These are phyloP conservation scores for Prunus mongolica DNA, from an alignment of 306 rosid genomes.

Conservation along the genomic window DNA sequence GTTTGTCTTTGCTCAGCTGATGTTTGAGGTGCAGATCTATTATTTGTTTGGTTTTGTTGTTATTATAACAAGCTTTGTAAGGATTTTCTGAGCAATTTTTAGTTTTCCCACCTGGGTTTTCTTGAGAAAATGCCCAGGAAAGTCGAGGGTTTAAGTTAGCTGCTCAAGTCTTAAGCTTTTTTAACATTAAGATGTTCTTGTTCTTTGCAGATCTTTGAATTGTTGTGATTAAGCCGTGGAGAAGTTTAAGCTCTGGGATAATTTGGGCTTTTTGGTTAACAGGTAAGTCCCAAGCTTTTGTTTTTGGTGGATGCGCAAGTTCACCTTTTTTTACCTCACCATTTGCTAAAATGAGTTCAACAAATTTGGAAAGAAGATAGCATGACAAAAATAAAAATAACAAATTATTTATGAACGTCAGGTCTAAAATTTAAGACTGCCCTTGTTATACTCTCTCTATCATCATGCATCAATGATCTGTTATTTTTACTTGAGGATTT, in stretches of 20 bases:
- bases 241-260: constrained; percentile 7
- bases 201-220: constrained; percentile 31
- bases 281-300: constrained; percentile 26
- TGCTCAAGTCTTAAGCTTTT: constrained; percentile 1
- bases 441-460: not conserved
- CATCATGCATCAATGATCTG: not conserved
- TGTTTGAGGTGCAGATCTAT: constrained; percentile 42
- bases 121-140: constrained; percentile 11
- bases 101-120: constrained; percentile 7
- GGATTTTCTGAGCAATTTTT: constrained; percentile 23
- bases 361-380: not conserved
- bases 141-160: not conserved
- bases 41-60: not conserved
- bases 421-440: not conserved
- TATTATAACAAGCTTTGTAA: not conserved
- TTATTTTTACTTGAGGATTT: not conserved
- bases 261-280: not conserved
- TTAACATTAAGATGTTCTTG: constrained; percentile 14
- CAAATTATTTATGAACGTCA: not conserved
- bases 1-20: constrained; percentile 15
- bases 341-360: not conserved
- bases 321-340: too few species aligned
- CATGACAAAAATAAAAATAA: not conserved
- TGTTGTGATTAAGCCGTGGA: constrained; percentile 32
- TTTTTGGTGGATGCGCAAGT: not conserved